These are phyloP conservation scores for Aureobasidium musti DNA, from an alignment of 2,329 filamentous ascomycete genomes.

Conservation along the genomic window DNA sequence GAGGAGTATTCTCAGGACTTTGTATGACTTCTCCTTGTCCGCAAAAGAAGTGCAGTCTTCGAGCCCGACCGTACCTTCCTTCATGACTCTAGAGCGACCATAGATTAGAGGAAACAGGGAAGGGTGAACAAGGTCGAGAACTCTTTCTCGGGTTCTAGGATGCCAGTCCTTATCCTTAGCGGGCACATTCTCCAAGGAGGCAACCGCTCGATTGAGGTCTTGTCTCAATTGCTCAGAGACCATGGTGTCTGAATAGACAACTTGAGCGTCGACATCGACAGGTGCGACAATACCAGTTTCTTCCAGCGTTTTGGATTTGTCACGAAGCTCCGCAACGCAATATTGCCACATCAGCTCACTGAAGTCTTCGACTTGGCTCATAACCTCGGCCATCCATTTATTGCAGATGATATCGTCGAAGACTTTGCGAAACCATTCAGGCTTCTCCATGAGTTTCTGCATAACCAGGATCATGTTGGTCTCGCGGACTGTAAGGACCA, in stretches of 20 bases:
- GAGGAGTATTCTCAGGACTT: not conserved
- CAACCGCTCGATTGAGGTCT: constrained; percentile 49
- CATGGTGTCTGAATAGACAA: constrained; percentile 58
- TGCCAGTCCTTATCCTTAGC: constrained; percentile 61
- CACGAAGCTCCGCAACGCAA: constrained; percentile 51
- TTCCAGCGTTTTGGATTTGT: constrained; percentile 53
- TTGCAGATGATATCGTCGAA: constrained; percentile 37
- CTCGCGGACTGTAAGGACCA: constrained; percentile 33
- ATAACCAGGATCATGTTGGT: constrained; percentile 38
- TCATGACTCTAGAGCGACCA: constrained; percentile 50
- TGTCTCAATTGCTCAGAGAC: constrained; percentile 47
- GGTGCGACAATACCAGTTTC: constrained; percentile 48
- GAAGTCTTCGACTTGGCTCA: constrained; percentile 3
- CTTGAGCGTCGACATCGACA: constrained; percentile 48
- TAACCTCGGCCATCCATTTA: constrained; percentile 35
- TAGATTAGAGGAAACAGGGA: constrained; percentile 64
- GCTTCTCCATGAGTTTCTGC: constrained; percentile 40
- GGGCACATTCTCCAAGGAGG: constrained; percentile 54
- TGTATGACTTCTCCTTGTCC: constrained; percentile 36
- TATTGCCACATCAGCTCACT: constrained; percentile 22
- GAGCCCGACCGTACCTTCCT: constrained; percentile 39
- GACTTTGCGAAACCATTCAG: constrained; percentile 38
- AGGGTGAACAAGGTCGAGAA: constrained; percentile 65
- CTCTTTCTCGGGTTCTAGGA: constrained; percentile 57
- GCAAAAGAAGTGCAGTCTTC: constrained; percentile 38